Evolutionary conservation across 805 yeast genomes (phyloP), one percentile per base, ranked within the genome.

Genomic region (Diddensiella caesifluorescens): DNA sequence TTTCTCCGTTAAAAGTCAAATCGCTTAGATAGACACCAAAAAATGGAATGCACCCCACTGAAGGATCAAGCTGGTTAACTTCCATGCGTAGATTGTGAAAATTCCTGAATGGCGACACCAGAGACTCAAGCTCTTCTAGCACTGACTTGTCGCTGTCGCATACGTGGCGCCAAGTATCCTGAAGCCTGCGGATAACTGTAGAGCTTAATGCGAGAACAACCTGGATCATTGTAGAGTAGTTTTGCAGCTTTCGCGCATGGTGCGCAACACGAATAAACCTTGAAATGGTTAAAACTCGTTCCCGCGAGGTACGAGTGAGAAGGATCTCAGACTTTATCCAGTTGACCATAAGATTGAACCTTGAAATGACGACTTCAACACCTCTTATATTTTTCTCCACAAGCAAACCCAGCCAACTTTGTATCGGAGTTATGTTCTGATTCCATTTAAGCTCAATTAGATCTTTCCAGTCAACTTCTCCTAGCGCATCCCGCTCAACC

Each of bases 401-500:
- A 41, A 89, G 67, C 25, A 85, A 70, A 48, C 78, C 82, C 21
- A 88, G 64, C 98, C 98, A 92, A 54, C 92, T 84, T 49, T 77
- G 79, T 18, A 79, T 80, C 1, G 88, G 82, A 1, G 71, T 74
- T 36, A 83, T 60, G 26, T 78, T 76, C 45, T 74, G 74, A 39
- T 77, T 75, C 87, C 95, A 83, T 37, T 77, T 72, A 48, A 84
- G 64, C 48, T 86, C 89, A 32, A 89, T 70, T 33, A 90, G 69
- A 51, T 87, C 95, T 53, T 79, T 80, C 97, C 97, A 90, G 60
- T 90, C 97, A 29, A 92, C 73, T 54, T 87, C 95, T 39, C 77
- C 72, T 18, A 89, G 62, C 32, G 88, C 74, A 60, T 92, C 97
- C 40, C 79, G 70, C 60, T 92, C 98, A 49, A 90, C 83, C 37